These are phyloP conservation scores for Lentinula aciculospora DNA, from an alignment of 768 basidiomycete species.

Conservation along the genomic window DNA sequence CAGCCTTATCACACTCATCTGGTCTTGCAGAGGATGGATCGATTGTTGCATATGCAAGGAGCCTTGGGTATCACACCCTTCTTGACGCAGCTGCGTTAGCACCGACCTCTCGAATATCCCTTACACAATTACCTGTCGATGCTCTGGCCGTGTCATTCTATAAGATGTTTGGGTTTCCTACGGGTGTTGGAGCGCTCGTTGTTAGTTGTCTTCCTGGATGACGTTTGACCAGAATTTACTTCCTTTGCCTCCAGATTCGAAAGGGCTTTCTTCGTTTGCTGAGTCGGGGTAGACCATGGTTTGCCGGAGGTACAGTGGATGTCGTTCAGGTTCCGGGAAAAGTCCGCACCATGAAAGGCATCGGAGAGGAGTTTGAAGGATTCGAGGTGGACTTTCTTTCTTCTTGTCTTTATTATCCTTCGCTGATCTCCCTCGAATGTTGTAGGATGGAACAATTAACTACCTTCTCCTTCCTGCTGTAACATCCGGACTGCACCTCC, in stretches of 20 bases:
- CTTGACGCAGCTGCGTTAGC: conserved; percentile 80
- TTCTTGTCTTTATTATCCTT: not conserved
- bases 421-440: not conserved
- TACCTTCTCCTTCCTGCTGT: conserved; percentile 74
- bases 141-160: conserved; percentile 84
- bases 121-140: conserved; percentile 65
- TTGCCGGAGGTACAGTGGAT: conserved; percentile 78
- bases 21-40: conserved; percentile 30
- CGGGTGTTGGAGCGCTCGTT: conserved; percentile 75
- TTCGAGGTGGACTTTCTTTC: conserved; percentile 20
- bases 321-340: conserved; percentile 79
- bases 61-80: conserved; percentile 68
- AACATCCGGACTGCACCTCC: conserved; percentile 70
- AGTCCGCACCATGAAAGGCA: conserved; percentile 40
- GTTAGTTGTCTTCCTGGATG: conserved; percentile 28
- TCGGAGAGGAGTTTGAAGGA: conserved; percentile 71
- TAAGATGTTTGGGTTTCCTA: conserved; percentile 89
- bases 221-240: too few species aligned
- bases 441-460: conserved; percentile 81
- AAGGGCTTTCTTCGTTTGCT: conserved; percentile 57
- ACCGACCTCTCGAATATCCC: conserved; percentile 62
- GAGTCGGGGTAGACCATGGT: conserved; percentile 62
- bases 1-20: conserved; percentile 18
- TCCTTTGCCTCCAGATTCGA: conserved; percentile 14
- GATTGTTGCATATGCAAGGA: conserved; percentile 56